Percentiles rank a stretch among this genome's conserved stretches.
Evolutionary conservation across 495 filamentous ascomycete species (phyloP).

Genomic region (Penicillium pulvis): DNA sequence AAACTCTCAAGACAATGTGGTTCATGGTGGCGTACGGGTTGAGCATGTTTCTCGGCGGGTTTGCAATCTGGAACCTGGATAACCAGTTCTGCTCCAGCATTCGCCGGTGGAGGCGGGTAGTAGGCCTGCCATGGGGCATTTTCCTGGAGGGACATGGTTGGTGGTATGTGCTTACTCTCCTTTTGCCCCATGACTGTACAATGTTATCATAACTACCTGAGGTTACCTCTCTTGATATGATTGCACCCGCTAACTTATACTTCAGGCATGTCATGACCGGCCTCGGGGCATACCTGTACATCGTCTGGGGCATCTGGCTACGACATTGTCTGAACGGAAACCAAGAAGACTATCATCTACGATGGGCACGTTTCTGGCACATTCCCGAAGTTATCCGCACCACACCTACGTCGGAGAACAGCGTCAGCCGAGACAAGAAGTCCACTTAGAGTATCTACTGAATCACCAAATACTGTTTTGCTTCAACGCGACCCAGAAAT

Average conservation of each 20-base stretch:
- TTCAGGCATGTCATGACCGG: slow-evolving; percentile 67
- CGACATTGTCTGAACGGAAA: slow-evolving; percentile 75
- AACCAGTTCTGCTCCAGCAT: slow-evolving; percentile 77
- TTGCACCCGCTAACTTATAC: slow-evolving; percentile 13
- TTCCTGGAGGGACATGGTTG: slow-evolving; percentile 93
- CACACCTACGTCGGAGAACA: slow-evolving; percentile 29
- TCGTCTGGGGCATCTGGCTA: slow-evolving; percentile 85
- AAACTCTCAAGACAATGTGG: slow-evolving; percentile 75
- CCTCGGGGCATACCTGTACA: slow-evolving; percentile 77
- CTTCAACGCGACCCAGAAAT: not conserved
- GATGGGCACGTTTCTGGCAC: slow-evolving; percentile 68
- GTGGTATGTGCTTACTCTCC: slow-evolving; percentile 68
- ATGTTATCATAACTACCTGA: not conserved
- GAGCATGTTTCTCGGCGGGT: slow-evolving; percentile 77
- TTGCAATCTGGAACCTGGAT: slow-evolving; percentile 85
- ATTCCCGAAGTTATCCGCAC: slow-evolving; percentile 65
- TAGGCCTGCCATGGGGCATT: slow-evolving; percentile 89
- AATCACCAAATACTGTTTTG: not conserved
- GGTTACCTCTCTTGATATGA: not conserved
- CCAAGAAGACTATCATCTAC: slow-evolving; percentile 73
- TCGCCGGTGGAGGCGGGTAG: slow-evolving; percentile 64
- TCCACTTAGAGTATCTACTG: slow-evolving; percentile 29
- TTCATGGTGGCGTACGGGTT: slow-evolving; percentile 71
- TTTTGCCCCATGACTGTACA: not conserved
- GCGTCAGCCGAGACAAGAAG: slow-evolving; percentile 42